Conservation (phyloP, 2,329 filamentous ascomycete genomes). For the Fusarium ambrosium region DNA sequence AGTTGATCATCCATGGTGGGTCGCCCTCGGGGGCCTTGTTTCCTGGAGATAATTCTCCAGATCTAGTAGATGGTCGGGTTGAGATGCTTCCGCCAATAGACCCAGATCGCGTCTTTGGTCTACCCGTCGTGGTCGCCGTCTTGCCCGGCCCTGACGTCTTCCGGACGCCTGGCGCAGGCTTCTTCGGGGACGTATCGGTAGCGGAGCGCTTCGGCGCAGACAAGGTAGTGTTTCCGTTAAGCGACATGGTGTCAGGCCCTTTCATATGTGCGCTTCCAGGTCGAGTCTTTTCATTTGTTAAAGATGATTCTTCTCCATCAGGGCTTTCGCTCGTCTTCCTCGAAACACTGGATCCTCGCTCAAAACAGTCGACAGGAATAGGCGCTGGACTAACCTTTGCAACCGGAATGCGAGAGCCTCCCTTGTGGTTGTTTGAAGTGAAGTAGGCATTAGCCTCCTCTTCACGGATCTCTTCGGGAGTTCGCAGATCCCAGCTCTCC, state of each 20-base stretch:
- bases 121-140: conserved; percentile 56
- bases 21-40: conserved; percentile 88
- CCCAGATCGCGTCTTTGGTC: conserved; percentile 74
- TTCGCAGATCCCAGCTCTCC: conserved; percentile 78
- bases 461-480: conserved; percentile 82
- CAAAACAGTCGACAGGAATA: conserved; percentile 78
- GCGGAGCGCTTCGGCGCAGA: conserved; percentile 56
- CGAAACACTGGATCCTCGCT: conserved; percentile 77
- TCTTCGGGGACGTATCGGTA: conserved; percentile 69
- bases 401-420: conserved; percentile 87
- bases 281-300: conserved; percentile 72
- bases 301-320: conserved; percentile 69
- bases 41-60: conserved; percentile 65
- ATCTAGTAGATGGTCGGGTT: conserved; percentile 73
- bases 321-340: conserved; percentile 69
- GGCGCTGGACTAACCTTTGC: conserved; percentile 84
- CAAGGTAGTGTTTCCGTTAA: conserved; percentile 28
- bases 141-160: conserved; percentile 63
- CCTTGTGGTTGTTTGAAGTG: conserved; percentile 67
- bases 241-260: conserved; percentile 43
- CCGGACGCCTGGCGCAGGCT: conserved; percentile 55
- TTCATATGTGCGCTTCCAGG: conserved; percentile 77
- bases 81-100: conserved; percentile 60
- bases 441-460: conserved; percentile 67
- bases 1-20: conserved; percentile 92